Base-by-base conservation (phyloP, 2,329 filamentous ascomycete species). In the Tolypocladium endophyticum region DNA sequence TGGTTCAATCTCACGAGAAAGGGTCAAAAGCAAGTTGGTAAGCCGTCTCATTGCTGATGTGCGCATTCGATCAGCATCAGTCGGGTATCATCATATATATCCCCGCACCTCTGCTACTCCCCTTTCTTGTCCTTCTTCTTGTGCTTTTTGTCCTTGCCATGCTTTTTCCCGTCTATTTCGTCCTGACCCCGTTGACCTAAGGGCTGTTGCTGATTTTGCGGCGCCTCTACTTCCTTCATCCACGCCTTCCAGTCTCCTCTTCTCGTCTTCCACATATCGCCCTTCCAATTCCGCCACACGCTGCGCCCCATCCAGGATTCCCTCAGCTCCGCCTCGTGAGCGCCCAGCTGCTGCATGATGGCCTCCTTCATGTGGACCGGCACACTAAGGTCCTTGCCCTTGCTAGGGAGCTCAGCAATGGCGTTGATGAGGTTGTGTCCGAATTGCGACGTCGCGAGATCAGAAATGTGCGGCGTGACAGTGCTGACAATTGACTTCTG, bases 301-400 rank as follows among this genome's bases (percentile, higher is more conserved):
- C 77, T 80, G 11, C 82, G 73, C 0, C 83, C 83, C 63, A 79
- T 76, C 75, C 80, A 84, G 4, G 76, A 78, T 50, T 81, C 77
- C 18, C 82, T 75, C 41, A 86, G 73, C 58, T 76, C 72, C 25
- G 72, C 67, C 69, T 85, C 82, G 58, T 75, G 73, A 41, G 74
- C 68, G 3, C 74, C 78, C 2, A 86, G 74, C 59, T 74, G 70
- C 6, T 72, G 63, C 74, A 85, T 81, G 61, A 84, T 73, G 50
- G 75, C 74, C 65, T 85, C 81, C 69, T 85, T 85, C 62, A 82
- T 71, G 65, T 85, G 81, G 69, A 82, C 82, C 1, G 83, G 82
- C 54, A 85, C 70, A 61, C 76, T 76, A 59, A 76, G 73, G 58
- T 77, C 76, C 23, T 75, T 74, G 50, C 76, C 78, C 62, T 76